Evolutionary conservation across 2,329 filamentous ascomycete species (phyloP).

Genomic region (Eutypa lata): DNA sequence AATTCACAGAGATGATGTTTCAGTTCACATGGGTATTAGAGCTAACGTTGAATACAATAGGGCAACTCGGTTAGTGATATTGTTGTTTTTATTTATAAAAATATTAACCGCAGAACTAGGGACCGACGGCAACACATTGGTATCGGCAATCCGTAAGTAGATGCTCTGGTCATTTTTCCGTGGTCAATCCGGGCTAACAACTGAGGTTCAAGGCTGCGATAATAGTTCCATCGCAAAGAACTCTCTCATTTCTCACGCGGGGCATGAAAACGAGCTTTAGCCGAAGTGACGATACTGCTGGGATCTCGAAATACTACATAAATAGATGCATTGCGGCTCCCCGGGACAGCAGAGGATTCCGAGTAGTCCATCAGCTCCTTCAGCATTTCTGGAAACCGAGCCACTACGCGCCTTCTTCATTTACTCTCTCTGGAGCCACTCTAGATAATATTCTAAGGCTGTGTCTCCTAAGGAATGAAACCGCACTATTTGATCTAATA

Average conservation of each 20-base stretch:
- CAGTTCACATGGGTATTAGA: not conserved
- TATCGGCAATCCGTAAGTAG: slow-evolving; percentile 10
- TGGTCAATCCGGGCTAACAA: not conserved
- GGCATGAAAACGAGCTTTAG: not conserved
- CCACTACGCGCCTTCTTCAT: no score
- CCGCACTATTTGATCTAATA: slow-evolving; percentile 2
- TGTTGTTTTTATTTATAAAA: not conserved
- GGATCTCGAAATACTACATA: slow-evolving; percentile 2
- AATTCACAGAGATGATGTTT: no score
- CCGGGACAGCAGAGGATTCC: not conserved
- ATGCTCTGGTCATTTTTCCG: not conserved
- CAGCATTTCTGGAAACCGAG: not conserved
- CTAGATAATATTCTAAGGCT: slow-evolving; percentile 3
- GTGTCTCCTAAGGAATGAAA: slow-evolving; percentile 1
- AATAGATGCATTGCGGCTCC: not conserved
- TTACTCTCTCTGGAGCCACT: not conserved
- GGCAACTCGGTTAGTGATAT: not conserved
- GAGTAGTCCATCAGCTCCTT: slow-evolving; percentile 4
- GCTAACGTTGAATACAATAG: not conserved
- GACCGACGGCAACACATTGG: not conserved
- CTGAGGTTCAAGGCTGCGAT: slow-evolving; percentile 5
- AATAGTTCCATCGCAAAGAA: slow-evolving; percentile 10
- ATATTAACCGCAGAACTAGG: slow-evolving; percentile 4
- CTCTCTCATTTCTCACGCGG: slow-evolving; percentile 1
- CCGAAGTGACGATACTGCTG: not conserved